These are phyloP conservation scores for Cardamine chenopodiifolia DNA, from an alignment of 345 rosid species.

Conservation along the genomic window DNA sequence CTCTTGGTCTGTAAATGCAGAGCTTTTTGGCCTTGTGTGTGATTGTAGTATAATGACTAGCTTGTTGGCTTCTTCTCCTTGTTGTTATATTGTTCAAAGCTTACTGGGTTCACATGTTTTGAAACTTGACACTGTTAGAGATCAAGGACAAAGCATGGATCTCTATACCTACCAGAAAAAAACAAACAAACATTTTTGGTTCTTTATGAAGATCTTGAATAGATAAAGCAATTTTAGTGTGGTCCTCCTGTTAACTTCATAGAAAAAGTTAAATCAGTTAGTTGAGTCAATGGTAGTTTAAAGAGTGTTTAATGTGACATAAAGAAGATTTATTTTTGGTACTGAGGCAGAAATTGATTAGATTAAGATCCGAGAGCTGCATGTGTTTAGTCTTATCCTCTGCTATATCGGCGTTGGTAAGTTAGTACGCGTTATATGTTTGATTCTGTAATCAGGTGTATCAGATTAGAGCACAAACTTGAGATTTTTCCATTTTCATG, in stretches of 20 bases:
- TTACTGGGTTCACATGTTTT: constrained; percentile 26
- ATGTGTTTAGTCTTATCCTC: background rate
- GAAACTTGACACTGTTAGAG: constrained; percentile 4
- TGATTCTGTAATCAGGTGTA: background rate
- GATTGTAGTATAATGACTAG: constrained; percentile 17
- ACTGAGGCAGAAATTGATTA: background rate
- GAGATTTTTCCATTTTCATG: background rate
- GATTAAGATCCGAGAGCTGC: background rate
- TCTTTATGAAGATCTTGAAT: constrained; percentile 3
- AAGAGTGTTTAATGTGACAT: background rate
- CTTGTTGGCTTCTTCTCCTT: constrained; percentile 28
- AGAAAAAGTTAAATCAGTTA: background rate
- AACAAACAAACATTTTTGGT: constrained; percentile 16
- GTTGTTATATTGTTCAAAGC: constrained; percentile 17
- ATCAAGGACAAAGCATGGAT: background rate
- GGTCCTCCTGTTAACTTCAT: constrained; percentile 22
- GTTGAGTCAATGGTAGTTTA: background rate
- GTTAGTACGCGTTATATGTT: constrained; percentile 5
- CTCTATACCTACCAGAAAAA: background rate
- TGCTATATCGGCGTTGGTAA: background rate
- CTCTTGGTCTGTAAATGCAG: constrained; percentile 7
- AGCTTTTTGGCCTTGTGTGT: constrained; percentile 11
- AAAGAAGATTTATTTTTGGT: background rate
- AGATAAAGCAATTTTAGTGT: background rate
- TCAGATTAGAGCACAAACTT: constrained; percentile 2